Evolutionary conservation across 2,329 filamentous ascomycete species (phyloP).

Genomic region (Paecilomyces fulvus): DNA sequence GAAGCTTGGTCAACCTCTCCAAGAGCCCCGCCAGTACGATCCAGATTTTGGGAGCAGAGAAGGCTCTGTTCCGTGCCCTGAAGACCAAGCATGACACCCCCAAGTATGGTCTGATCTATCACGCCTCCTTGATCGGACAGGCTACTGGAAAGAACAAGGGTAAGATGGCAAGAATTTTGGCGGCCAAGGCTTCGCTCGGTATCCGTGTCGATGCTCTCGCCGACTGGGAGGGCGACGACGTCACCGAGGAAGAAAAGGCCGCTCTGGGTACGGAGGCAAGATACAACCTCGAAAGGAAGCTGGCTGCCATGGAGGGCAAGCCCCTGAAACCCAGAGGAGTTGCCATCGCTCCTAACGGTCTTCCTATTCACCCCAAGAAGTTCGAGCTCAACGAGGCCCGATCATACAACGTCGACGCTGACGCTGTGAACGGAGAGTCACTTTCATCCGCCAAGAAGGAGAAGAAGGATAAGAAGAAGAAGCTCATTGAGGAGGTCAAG

Average conservation of each 20-base stretch:
- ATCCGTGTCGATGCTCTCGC: constrained; percentile 84
- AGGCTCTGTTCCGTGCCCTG: constrained; percentile 93
- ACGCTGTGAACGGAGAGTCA: constrained; percentile 67
- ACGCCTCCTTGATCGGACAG: constrained; percentile 89
- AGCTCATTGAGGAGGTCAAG: constrained; percentile 38
- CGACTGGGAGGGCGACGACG: constrained; percentile 65
- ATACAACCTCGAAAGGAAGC: constrained; percentile 41
- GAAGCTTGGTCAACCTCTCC: constrained; percentile 87
- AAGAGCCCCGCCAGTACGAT: constrained; percentile 94
- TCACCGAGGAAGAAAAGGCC: constrained; percentile 82
- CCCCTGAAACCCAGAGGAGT: constrained; percentile 69
- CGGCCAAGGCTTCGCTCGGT: constrained; percentile 87
- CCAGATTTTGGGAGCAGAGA: constrained; percentile 96
- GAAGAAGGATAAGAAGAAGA: constrained; percentile 38
- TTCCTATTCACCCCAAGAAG: constrained; percentile 59
- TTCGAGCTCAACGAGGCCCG: constrained; percentile 77
- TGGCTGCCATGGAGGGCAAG: constrained; percentile 71
- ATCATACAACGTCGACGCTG: constrained; percentile 91
- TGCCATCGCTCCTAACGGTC: constrained; percentile 65
- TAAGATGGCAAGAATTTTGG: constrained; percentile 94
- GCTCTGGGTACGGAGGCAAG: constrained; percentile 60
- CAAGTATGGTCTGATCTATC: constrained; percentile 94
- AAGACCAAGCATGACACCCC: constrained; percentile 99
- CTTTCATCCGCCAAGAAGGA: constrained; percentile 37
- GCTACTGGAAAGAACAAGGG: constrained; percentile 98